phyloP scores from a whole-genome alignment of 192 early-diverging fungal species.

The Chytriomyces hyalinus region DNA sequence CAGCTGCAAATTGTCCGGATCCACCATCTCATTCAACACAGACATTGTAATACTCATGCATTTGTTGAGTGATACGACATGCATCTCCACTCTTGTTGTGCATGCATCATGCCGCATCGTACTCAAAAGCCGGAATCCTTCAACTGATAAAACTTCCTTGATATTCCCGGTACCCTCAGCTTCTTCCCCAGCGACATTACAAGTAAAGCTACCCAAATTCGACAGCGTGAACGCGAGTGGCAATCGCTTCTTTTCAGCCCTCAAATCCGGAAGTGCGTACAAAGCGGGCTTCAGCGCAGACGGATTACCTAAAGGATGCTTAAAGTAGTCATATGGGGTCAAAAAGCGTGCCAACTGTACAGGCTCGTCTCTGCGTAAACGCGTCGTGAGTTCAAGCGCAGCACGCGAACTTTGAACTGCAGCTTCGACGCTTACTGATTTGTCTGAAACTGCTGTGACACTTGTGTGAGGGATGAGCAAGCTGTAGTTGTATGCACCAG shows the following conservation, averaged over 20 bases:
- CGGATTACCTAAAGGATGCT: neutral
- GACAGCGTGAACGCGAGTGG: slow-evolving; percentile 9
- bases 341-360: slow-evolving; percentile 18
- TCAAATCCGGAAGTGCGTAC: neutral
- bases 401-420: neutral
- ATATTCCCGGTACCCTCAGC: neutral
- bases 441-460: neutral
- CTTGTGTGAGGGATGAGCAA: slow-evolving; percentile 11
- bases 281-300: neutral
- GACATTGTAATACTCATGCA: neutral
- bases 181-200: neutral
- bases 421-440: neutral
- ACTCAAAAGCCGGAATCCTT: neutral
- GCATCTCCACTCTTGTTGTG: slow-evolving; percentile 4
- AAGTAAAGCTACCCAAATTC: slow-evolving; percentile 11
- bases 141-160: neutral
- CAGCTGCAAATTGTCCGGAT: neutral
- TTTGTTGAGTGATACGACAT: slow-evolving; percentile 8
- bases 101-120: slow-evolving; percentile 11
- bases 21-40: slow-evolving; percentile 20
- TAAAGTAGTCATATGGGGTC: neutral
- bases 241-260: neutral
- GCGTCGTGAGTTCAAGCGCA: neutral
- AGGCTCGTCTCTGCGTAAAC: slow-evolving; percentile 4
- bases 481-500: slow-evolving; percentile 24